A percentile compares a stretch with the other conserved stretches of the same genome.
These are phyloP conservation scores for Trametes pubescens DNA, from an alignment of 1,284 basidiomycete species.

Conservation along the genomic window DNA sequence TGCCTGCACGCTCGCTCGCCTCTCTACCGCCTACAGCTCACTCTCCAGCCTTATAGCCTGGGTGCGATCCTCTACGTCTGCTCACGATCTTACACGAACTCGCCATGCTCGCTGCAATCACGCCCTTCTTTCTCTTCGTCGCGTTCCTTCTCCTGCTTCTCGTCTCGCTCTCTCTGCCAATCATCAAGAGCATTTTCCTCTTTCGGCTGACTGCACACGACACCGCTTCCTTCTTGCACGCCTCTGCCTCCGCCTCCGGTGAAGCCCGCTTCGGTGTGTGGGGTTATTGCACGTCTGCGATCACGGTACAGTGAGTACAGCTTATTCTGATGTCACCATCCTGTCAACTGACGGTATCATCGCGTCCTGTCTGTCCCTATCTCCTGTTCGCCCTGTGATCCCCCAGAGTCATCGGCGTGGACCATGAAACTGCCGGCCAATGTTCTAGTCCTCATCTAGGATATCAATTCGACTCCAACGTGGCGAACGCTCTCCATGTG, in stretches of 20 bases:
- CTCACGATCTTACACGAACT: slow-evolving; percentile 21
- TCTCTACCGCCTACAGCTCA: neutral
- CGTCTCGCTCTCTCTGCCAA: slow-evolving; percentile 65
- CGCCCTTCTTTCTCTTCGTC: slow-evolving; percentile 54
- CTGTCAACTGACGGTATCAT: slow-evolving; percentile 27
- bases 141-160: slow-evolving; percentile 65
- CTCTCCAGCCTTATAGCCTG: neutral
- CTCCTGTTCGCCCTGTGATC: slow-evolving; percentile 23
- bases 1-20: slow-evolving; percentile 11
- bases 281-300: slow-evolving; percentile 63
- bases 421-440: slow-evolving; percentile 45
- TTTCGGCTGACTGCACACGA: slow-evolving; percentile 54
- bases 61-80: neutral
- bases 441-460: slow-evolving; percentile 60
- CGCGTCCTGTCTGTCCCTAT: slow-evolving; percentile 28
- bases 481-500: slow-evolving; percentile 55
- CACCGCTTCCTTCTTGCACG: slow-evolving; percentile 45
- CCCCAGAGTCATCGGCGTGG: slow-evolving; percentile 50
- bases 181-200: slow-evolving; percentile 62
- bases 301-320: slow-evolving; percentile 53
- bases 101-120: slow-evolving; percentile 47
- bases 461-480: slow-evolving; percentile 57
- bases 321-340: slow-evolving; percentile 23
- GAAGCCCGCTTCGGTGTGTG: slow-evolving; percentile 62
- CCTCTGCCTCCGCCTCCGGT: slow-evolving; percentile 47